Evolutionary conservation across 768 basidiomycete genomes (phyloP), one percentile per base, ranked within the genome.

Genomic region (Amanita exitialis): DNA sequence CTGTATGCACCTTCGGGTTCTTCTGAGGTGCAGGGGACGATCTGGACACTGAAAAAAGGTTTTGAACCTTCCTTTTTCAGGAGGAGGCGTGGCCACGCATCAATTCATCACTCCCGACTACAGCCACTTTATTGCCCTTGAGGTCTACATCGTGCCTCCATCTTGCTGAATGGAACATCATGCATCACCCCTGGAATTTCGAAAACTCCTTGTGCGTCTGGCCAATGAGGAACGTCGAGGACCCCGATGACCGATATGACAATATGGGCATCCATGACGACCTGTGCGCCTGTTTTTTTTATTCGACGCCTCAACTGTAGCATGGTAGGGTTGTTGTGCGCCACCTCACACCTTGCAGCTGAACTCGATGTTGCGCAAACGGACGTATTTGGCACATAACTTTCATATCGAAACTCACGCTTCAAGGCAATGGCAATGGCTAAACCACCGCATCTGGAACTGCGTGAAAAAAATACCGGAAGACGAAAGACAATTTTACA

Each of bases 91-190:
- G 5, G 3, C 44, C 60, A 8, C 45, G 60, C 44, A 60, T 66
- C 20, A 61, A 60, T 10, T 58, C 45, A 44, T 77, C 81, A 54
- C 78, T 80, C 7, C 80, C 82, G 53, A 82, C 70, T 4, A 83
- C 74, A 1, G 73, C 80, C 5, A 84, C 71, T 8, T 66, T 64
- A 8, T 79, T 79, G 6, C 67, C 67, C 6, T 58, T 58, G 20
- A 82, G 61, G 9, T 70, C 63, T 4, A 71, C 63, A 6, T 63
- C 62, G 1, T 61, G 48, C 25, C 70, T 58, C 78, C 80, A 83
- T 13, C 65, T 55, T 6, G 76, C 74, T 4, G 78, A 76, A 60
- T 82, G 81, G 53, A 79, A 82, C n/a, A n/a, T 28, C 9, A 8
- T 28, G 27, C 37, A 69, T 59, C 4, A 58, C 1, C 82, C 80